phyloP scores from a whole-genome alignment of 129 eudicot genomes.

The Scalesia atractyloides region DNA sequence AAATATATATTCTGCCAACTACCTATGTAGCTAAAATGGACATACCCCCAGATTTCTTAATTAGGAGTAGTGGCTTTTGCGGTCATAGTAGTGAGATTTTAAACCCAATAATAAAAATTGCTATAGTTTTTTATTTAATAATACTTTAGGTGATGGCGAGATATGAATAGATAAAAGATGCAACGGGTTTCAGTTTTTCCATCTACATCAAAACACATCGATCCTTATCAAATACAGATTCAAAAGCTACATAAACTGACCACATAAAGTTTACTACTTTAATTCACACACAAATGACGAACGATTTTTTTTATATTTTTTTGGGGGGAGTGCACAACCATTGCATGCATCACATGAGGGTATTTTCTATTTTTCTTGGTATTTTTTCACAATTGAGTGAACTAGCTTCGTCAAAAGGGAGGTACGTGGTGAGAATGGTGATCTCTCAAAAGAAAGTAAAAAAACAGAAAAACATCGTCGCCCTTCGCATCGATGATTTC shows the following conservation, averaged over 20 bases:
- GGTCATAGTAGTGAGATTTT: constrained; percentile 2
- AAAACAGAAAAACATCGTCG: no score
- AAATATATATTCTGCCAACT: constrained; percentile 5
- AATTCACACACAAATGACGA: constrained; percentile 5
- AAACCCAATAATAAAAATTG: background rate
- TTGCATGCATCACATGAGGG: no score
- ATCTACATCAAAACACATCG: constrained; percentile 10
- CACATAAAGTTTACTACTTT: constrained; percentile 4
- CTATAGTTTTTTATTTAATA: background rate
- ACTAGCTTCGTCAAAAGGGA: no score
- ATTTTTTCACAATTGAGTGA: no score
- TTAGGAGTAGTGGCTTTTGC: constrained; percentile 8
- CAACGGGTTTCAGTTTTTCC: background rate
- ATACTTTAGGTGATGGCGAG: background rate
- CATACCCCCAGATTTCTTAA: constrained; percentile 20
- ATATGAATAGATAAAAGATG: background rate
- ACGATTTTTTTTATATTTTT: no score
- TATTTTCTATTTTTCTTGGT: no score
- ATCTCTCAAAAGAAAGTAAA: no score
- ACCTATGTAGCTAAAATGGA: constrained; percentile 18
- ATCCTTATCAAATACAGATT: constrained; percentile 1
- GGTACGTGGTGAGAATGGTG: no score
- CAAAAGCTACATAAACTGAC: background rate
- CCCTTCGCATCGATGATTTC: no score
- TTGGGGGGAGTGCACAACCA: no score